phyloP scores from a whole-genome alignment of 805 yeast species.

The Saturnispora gosingensis region DNA sequence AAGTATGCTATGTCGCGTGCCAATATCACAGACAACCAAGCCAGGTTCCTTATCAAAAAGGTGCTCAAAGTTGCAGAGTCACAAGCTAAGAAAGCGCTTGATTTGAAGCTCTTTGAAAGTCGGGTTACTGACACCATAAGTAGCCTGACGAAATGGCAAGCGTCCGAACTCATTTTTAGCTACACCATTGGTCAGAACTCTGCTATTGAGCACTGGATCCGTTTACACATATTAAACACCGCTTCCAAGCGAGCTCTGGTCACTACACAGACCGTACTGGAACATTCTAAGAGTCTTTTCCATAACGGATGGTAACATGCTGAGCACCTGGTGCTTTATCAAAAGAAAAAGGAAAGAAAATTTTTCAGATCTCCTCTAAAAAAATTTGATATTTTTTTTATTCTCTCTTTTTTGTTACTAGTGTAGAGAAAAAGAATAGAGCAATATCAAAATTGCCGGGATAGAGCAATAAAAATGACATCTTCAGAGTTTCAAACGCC shows the following conservation, averaged over 20 bases:
- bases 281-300: not conserved
- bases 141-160: conserved; percentile 18
- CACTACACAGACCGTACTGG: conserved; percentile 2
- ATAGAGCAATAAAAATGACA: not conserved
- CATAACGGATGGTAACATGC: conserved; percentile 9
- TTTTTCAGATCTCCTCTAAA: not conserved
- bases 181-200: conserved; percentile 23
- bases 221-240: conserved; percentile 17
- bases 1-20: not conserved
- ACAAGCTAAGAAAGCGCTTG: conserved; percentile 16
- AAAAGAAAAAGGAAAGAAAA: not conserved
- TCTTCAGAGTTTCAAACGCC: not conserved
- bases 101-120: conserved; percentile 13
- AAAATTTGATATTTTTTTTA: not conserved
- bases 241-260: conserved; percentile 14
- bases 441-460: not conserved
- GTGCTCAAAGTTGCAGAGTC: conserved; percentile 15
- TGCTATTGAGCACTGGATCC: conserved; percentile 22
- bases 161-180: conserved; percentile 25
- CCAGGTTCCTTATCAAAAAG: conserved; percentile 8
- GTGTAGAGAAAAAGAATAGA: not conserved
- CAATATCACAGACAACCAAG: conserved; percentile 1
- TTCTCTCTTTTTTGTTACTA: not conserved
- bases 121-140: conserved; percentile 13
- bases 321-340: conserved; percentile 1